Evolutionary conservation across 2,329 filamentous ascomycete genomes (phyloP), one percentile per base, ranked within the genome.

Genomic region (Tolypocladium album): DNA sequence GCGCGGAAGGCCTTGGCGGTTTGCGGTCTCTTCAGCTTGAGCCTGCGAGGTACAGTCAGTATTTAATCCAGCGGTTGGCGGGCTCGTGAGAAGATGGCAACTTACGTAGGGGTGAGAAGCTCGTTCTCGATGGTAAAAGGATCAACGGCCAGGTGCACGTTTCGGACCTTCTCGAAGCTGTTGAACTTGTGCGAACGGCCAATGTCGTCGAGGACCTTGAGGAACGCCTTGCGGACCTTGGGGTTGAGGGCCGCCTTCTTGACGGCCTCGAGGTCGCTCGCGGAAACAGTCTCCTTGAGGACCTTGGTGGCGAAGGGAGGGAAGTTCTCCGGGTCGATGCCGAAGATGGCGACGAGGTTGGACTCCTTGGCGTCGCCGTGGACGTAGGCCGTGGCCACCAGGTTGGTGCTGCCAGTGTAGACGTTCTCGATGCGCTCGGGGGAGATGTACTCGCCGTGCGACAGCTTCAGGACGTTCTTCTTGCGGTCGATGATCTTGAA

Each of bases 391-490:
- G 88, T 88, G 27, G 86, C 83, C 34, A 97, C 77, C 66, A 92
- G 86, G 64, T 84, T 88, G 63, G 87, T 87, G 76, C 88, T 92
- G 64, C 89, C 90, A 63, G 95, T 80, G 74, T 92, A 95, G 42
- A 96, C 88, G 72, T 96, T 97, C 79, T 99, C 94, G 70, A 99
- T 90, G 60, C 92, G 90, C 78, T 99, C 94, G 17, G 94, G 94
- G 1, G 92, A 96, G 69, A 99, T 91, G 76, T 99, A 99, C 78
- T 99, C 94, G 73, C 94, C 94, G 75, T 99, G 94, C 0, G 93
- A 88, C 60, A 99, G 85, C 82, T 99, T 99, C 71, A 99, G 85
- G n/a, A 99, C 90, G 76, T 97, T 97, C 88, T 99, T 99, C 77
- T 92, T 88, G 68, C 94, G 92, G 75, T 99, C 94, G 68, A 99